Conservation (phyloP, 352 stramenopile genomes). For the Aphanomyces invadans region DNA sequence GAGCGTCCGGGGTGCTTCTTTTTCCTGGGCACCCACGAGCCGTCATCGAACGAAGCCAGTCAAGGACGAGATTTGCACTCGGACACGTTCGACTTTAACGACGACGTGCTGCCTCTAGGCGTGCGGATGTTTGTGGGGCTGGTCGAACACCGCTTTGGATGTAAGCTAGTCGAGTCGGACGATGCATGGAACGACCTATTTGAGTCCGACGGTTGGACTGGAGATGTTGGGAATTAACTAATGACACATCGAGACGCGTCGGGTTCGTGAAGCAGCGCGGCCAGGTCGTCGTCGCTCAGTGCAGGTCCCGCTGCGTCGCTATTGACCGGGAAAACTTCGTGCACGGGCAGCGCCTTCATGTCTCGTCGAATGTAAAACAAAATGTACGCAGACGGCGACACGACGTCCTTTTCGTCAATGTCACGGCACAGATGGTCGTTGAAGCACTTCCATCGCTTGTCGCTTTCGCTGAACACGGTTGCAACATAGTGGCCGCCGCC, state of each 20-base stretch:
- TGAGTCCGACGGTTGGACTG: too few relatives aligned
- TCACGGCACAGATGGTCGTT: slow-evolving; percentile 92
- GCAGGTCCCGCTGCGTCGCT: neutral
- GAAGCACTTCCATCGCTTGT: slow-evolving; percentile 97
- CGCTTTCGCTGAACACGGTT: slow-evolving; percentile 68
- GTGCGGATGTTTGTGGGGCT: slow-evolving; percentile 73
- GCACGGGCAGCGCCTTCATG: slow-evolving; percentile 50
- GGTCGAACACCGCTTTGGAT: slow-evolving; percentile 57
- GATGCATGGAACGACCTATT: neutral
- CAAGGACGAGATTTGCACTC: slow-evolving; percentile 63
- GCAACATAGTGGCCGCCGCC: slow-evolving; percentile 94
- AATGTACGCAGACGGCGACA: slow-evolving; percentile 84
- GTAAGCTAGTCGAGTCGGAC: slow-evolving; percentile 23
- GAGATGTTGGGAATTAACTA: neutral
- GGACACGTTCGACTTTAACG: slow-evolving; percentile 78
- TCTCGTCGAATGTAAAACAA: slow-evolving; percentile 85
- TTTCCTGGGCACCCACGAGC: slow-evolving; percentile 74
- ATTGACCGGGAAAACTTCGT: slow-evolving; percentile 65
- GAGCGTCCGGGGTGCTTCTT: slow-evolving; percentile 80
- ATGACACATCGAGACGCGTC: slow-evolving; percentile 17
- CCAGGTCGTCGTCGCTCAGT: slow-evolving; percentile 17
- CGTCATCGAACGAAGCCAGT: slow-evolving; percentile 47
- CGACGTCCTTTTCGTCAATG: slow-evolving; percentile 80
- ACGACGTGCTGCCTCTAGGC: slow-evolving; percentile 74
- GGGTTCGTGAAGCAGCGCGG: slow-evolving; percentile 3